These are phyloP conservation scores for Penicillium concentricum DNA, from an alignment of 2,329 filamentous ascomycete genomes.

Conservation along the genomic window DNA sequence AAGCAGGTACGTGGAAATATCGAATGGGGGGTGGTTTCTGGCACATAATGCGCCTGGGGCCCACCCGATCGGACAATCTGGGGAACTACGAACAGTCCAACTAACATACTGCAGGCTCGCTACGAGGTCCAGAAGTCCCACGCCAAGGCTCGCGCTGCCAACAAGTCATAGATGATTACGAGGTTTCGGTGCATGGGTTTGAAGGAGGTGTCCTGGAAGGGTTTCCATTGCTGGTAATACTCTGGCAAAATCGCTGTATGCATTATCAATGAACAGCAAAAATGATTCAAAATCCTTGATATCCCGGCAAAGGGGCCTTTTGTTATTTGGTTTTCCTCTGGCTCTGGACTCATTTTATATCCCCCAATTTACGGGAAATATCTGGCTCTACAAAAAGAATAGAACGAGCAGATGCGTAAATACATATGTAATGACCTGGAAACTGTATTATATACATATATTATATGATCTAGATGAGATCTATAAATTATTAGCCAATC, in stretches of 20 bases:
- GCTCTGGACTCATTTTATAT: constrained; percentile 20
- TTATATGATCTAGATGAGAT: constrained; percentile 4
- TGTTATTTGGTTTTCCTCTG: constrained; percentile 22
- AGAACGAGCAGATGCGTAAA: constrained; percentile 14
- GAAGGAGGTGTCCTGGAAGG: constrained; percentile 43
- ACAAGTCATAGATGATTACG: constrained; percentile 55
- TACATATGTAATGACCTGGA: constrained; percentile 2
- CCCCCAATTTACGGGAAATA: constrained; percentile 5
- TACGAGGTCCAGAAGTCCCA: constrained; percentile 97
- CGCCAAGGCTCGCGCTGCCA: constrained; percentile 85
- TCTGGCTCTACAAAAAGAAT: constrained; percentile 12
- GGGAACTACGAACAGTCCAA: constrained; percentile 11
- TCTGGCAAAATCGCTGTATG: constrained; percentile 42
- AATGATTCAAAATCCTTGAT: constrained; percentile 46
- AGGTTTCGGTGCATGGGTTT: constrained; percentile 45
- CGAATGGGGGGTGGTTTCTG: background rate
- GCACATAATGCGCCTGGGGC: background rate
- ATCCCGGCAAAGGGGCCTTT: constrained; percentile 31
- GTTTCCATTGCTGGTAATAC: constrained; percentile 39
- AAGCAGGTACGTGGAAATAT: constrained; percentile 73
- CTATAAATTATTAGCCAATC: constrained; percentile 5
- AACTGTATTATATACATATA: constrained; percentile 5
- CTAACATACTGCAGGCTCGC: constrained; percentile 57
- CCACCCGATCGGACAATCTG: background rate
- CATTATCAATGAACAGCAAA: constrained; percentile 44